Conservation (phyloP, 1,284 basidiomycete species). For the Agroathelia rolfsii region DNA sequence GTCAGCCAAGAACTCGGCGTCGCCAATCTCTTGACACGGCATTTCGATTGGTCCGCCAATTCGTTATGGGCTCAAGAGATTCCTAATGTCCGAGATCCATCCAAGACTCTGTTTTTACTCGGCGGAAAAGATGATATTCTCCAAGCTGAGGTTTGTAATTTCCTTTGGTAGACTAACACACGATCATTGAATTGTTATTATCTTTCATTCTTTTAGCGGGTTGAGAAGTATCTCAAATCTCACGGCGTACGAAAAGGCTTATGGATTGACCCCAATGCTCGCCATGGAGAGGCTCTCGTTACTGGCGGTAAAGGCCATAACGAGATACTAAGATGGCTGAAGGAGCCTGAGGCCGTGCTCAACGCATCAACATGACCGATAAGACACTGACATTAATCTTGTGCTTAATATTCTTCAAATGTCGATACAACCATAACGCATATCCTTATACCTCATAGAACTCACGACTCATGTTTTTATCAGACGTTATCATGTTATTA, state of each 20-base stretch:
- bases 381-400: neutral
- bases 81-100: conserved; percentile 56
- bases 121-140: conserved; percentile 77
- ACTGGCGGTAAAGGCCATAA: conserved; percentile 43
- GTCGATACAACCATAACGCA: too few relatives aligned
- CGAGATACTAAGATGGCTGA: conserved; percentile 59
- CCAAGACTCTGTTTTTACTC: conserved; percentile 59
- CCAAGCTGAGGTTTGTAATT: conserved; percentile 47
- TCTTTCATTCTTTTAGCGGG: conserved; percentile 35
- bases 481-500: too few relatives aligned
- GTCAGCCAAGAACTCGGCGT: conserved; percentile 79
- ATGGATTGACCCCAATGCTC: conserved; percentile 57
- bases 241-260: conserved; percentile 69
- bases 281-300: conserved; percentile 66
- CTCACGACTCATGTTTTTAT: too few relatives aligned
- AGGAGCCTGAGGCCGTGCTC: conserved; percentile 10
- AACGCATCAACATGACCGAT: conserved; percentile 3
- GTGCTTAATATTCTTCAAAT: too few relatives aligned
- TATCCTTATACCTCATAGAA: too few relatives aligned
- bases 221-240: conserved; percentile 62
- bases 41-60: conserved; percentile 85
- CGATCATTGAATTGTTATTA: conserved; percentile 3
- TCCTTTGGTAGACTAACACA: neutral
- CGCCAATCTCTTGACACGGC: conserved; percentile 73
- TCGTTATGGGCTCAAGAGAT: conserved; percentile 86